Evolutionary conservation across 306 rosid species (phyloP).

Genomic region (Pterocarpus macrocarpus): DNA sequence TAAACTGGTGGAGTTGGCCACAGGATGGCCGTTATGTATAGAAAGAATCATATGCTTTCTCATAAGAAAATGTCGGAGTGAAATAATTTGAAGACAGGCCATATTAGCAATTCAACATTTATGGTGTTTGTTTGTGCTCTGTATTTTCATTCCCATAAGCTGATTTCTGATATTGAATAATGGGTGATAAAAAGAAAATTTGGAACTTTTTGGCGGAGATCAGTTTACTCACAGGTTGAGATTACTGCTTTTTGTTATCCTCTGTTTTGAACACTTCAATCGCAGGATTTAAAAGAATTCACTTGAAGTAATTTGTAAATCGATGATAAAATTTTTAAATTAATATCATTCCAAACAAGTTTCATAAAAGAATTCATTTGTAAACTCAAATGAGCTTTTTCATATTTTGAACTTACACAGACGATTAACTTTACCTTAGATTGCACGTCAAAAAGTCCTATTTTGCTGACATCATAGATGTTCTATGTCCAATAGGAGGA

Average conservation of each 20-base stretch:
- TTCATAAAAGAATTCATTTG: neutral
- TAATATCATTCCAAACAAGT: neutral
- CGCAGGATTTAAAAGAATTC: neutral
- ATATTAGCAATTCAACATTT: neutral
- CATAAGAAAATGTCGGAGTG: neutral
- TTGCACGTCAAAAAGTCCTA: slow-evolving; percentile 32
- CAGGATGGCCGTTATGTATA: neutral
- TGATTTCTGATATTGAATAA: slow-evolving; percentile 3
- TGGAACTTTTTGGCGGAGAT: neutral
- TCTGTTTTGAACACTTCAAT: neutral
- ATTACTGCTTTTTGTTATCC: neutral
- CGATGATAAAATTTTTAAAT: neutral
- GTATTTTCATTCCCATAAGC: neutral
- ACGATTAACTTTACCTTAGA: slow-evolving; percentile 13
- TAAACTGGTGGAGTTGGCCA: neutral
- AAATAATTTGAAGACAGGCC: neutral
- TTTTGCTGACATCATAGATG: slow-evolving; percentile 33
- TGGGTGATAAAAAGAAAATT: neutral
- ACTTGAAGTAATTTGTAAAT: neutral
- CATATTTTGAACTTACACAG: neutral
- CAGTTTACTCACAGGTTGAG: slow-evolving; percentile 24
- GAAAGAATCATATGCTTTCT: slow-evolving; percentile 5
- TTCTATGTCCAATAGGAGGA: slow-evolving; percentile 57
- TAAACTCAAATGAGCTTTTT: neutral
- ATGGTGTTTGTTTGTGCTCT: slow-evolving; percentile 3